Conservation (phyloP, 495 filamentous ascomycete species). For the Talaromyces ruber region DNA sequence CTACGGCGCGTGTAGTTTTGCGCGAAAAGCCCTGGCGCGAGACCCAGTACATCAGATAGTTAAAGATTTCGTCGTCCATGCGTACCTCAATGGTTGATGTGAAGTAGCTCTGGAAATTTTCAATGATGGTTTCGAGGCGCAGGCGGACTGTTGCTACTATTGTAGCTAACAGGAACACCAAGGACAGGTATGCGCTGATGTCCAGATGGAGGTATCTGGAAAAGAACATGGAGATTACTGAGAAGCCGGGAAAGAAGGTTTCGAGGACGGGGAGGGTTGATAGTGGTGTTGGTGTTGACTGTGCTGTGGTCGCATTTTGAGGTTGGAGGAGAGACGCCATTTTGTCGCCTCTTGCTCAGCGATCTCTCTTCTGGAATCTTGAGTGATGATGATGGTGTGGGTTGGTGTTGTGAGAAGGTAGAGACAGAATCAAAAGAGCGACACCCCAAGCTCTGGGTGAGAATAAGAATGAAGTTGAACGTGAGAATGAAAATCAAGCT, state of each 20-base stretch:
- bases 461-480: not conserved
- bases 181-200: constrained; percentile 2
- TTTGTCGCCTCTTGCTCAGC: not conserved
- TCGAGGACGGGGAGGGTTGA: not conserved
- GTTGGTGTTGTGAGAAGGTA: not conserved
- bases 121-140: not conserved
- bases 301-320: not conserved
- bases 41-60: constrained; percentile 63
- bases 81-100: constrained; percentile 50
- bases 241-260: constrained; percentile 1
- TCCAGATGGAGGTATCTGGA: constrained; percentile 4
- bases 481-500: not conserved
- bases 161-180: not conserved
- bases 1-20: constrained; percentile 47
- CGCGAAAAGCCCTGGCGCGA: constrained; percentile 50
- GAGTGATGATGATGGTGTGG: not conserved
- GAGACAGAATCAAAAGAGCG: not conserved
- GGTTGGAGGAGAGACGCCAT: not conserved
- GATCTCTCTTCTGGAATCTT: not conserved
- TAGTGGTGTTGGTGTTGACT: not conserved
- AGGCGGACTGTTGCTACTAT: constrained; percentile 1
- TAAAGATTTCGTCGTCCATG: constrained; percentile 60
- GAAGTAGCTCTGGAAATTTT: constrained; percentile 5
- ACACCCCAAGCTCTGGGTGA: not conserved
- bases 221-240: constrained; percentile 2